Base-by-base conservation (phyloP, 495 filamentous ascomycete genomes). In the Tuber aestivum region DNA sequence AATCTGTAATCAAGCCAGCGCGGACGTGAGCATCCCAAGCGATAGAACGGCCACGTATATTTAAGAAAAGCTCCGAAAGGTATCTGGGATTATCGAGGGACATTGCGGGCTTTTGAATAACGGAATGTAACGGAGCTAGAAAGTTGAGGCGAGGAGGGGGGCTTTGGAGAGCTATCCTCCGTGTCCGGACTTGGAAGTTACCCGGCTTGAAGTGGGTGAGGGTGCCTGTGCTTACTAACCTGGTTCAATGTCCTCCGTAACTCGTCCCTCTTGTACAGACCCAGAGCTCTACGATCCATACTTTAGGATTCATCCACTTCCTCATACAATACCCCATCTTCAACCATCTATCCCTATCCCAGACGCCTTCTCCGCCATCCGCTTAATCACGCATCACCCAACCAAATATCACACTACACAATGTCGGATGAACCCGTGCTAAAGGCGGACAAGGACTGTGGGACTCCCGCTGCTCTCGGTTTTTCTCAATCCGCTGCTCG, bases 11-110 rank as follows among this genome's bases (percentile, higher is more conserved):
- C 82, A 93, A 95, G 79, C 93, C 92, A 82, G 93, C 93, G 84
- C 95, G 91, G 79, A 96, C 93, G 80, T 96, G 94, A 77, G 95
- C 95, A 84, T 98, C 96, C 95, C 95, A 99, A 69, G 95, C 94
- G 83, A 99, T 97, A 80, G 94, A 95, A 73, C 95, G 89, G 77
- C 91, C 89, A 79, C 96, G 92, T 83, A 97, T 97, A 86, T 97
- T 97, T 86, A 92, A 94, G 86, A 97, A 95, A 75, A 97, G 87
- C 75, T 93, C 94, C 80, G 89, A 90, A 75, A 98, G 92, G 84
- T 97, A 97, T 76, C 91, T 91, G 74, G 94, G 94, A 65, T 93
- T 92, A 82, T 97, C 94, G 83, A 97, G 89, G 75, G 93, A 95
- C 93, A 95, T 94, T 71, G 73, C 74, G 40, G 71, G 71, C 14